phyloP scores from a whole-genome alignment of 228 moss, liverwort and hornwort genomes.

The Sphagnum fallax region DNA sequence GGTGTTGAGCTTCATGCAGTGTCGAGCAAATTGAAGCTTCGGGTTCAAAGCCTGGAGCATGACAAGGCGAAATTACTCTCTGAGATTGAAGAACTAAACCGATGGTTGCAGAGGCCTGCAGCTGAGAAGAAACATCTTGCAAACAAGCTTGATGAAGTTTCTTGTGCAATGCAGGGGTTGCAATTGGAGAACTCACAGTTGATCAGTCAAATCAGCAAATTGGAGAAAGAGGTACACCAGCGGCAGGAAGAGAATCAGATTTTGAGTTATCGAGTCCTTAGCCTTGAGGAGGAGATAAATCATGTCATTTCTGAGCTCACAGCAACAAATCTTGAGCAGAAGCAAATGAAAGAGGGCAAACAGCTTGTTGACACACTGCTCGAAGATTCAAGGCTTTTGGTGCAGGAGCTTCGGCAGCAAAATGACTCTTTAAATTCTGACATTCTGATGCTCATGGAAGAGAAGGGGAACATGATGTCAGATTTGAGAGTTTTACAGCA shows the following conservation, averaged over 20 bases:
- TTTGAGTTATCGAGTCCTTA: slow-evolving; percentile 13
- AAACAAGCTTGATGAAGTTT: slow-evolving; percentile 14
- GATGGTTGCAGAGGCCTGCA: slow-evolving; percentile 17
- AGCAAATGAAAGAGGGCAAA: too few relatives aligned
- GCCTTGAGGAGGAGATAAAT: slow-evolving; percentile 13
- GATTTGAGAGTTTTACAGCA: slow-evolving; percentile 9
- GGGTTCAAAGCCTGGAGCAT: slow-evolving; percentile 22
- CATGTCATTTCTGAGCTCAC: slow-evolving; percentile 9
- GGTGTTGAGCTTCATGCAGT: too few relatives aligned
- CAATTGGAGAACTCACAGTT: slow-evolving; percentile 9
- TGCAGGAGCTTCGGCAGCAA: slow-evolving; percentile 8
- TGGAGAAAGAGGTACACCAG: slow-evolving; percentile 13
- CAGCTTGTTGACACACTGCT: background rate
- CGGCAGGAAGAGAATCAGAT: slow-evolving; percentile 15
- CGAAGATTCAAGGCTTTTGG: slow-evolving; percentile 12
- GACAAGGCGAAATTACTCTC: slow-evolving; percentile 29
- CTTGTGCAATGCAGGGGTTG: slow-evolving; percentile 12
- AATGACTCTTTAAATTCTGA: slow-evolving; percentile 5
- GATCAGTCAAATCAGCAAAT: slow-evolving; percentile 9
- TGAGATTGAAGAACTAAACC: slow-evolving; percentile 22
- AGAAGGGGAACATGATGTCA: slow-evolving; percentile 12
- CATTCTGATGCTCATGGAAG: slow-evolving; percentile 12
- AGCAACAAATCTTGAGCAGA: slow-evolving; percentile 2
- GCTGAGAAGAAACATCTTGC: slow-evolving; percentile 39
- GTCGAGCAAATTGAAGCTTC: slow-evolving; percentile 10